phyloP scores from a whole-genome alignment of 805 yeast genomes.

The Candida awuae region DNA sequence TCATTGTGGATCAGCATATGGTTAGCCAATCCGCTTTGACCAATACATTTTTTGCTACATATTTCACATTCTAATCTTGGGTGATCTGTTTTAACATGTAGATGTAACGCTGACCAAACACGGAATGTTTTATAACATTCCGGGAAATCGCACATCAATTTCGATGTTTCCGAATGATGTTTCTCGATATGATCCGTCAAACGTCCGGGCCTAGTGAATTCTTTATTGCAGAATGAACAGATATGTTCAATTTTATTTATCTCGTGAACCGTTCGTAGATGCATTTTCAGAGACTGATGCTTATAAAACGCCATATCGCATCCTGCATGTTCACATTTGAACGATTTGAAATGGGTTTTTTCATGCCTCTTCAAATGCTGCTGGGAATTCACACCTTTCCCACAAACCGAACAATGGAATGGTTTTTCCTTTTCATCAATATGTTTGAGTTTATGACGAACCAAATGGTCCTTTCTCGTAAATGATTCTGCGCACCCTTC shows the following conservation, averaged over 20 bases:
- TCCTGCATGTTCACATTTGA: slow-evolving; percentile 48
- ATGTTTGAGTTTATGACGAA: slow-evolving; percentile 69
- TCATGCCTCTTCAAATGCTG: slow-evolving; percentile 85
- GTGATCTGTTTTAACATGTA: slow-evolving; percentile 66
- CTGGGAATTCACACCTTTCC: slow-evolving; percentile 68
- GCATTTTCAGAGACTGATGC: slow-evolving; percentile 69
- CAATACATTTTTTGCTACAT: slow-evolving; percentile 70
- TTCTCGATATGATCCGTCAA: slow-evolving; percentile 59
- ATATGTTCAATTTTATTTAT: slow-evolving; percentile 31
- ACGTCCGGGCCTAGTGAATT: slow-evolving; percentile 56
- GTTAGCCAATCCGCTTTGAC: slow-evolving; percentile 57
- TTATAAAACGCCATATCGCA: slow-evolving; percentile 67
- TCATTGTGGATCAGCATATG: slow-evolving; percentile 71
- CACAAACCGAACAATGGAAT: slow-evolving; percentile 62
- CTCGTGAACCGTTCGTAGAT: slow-evolving; percentile 55
- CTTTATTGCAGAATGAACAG: slow-evolving; percentile 57
- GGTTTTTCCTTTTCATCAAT: slow-evolving; percentile 48
- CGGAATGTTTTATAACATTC: slow-evolving; percentile 55
- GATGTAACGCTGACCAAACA: slow-evolving; percentile 66
- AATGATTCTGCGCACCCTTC: slow-evolving; percentile 56
- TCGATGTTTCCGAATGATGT: slow-evolving; percentile 46
- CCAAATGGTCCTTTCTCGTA: slow-evolving; percentile 68
- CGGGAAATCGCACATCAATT: slow-evolving; percentile 52
- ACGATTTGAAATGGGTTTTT: slow-evolving; percentile 66
- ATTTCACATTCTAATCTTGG: slow-evolving; percentile 55